These are phyloP conservation scores for Neophaeococcomyces mojaviensis DNA, from an alignment of 2,329 filamentous ascomycete species.

Conservation along the genomic window DNA sequence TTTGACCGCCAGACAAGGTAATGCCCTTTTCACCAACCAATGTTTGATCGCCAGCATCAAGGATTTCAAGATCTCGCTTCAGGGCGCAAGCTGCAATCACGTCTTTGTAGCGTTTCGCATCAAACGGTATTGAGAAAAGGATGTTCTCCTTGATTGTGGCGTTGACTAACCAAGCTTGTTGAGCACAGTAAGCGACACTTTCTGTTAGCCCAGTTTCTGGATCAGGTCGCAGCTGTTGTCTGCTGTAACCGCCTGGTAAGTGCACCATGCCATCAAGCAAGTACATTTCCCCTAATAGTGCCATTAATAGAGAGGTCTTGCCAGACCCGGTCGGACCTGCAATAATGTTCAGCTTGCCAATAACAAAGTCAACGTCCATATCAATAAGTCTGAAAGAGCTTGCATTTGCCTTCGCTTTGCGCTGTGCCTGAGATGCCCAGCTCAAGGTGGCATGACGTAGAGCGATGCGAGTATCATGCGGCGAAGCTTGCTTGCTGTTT, in stretches of 20 bases:
- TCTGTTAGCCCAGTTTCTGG: slow-evolving; percentile 81
- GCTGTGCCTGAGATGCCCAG: slow-evolving; percentile 62
- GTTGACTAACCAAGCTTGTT: slow-evolving; percentile 95
- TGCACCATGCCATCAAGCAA: slow-evolving; percentile 70
- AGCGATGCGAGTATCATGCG: slow-evolving; percentile 69
- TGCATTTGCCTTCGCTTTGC: slow-evolving; percentile 48
- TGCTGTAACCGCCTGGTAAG: slow-evolving; percentile 75
- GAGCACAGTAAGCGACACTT: slow-evolving; percentile 90
- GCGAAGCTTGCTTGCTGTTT: slow-evolving; percentile 58
- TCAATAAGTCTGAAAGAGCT: slow-evolving; percentile 77
- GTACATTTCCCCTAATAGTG: slow-evolving; percentile 92
- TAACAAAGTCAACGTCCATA: slow-evolving; percentile 70
- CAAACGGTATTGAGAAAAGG: slow-evolving; percentile 71
- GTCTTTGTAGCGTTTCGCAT: slow-evolving; percentile 74
- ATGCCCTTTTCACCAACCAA: slow-evolving; percentile 96
- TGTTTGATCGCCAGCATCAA: slow-evolving; percentile 87
- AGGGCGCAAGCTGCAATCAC: slow-evolving; percentile 88
- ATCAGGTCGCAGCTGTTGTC: slow-evolving; percentile 75
- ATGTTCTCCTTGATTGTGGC: slow-evolving; percentile 95
- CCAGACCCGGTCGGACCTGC: slow-evolving; percentile 89
- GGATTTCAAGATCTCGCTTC: slow-evolving; percentile 82
- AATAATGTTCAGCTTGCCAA: slow-evolving; percentile 85
- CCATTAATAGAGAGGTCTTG: slow-evolving; percentile 95
- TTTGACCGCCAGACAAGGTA: slow-evolving; percentile 91
- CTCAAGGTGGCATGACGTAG: slow-evolving; percentile 79